A percentile compares a stretch with the other conserved stretches of the same genome.
Conservation (phyloP, 345 rosid genomes). For the Barbarea vulgaris region DNA sequence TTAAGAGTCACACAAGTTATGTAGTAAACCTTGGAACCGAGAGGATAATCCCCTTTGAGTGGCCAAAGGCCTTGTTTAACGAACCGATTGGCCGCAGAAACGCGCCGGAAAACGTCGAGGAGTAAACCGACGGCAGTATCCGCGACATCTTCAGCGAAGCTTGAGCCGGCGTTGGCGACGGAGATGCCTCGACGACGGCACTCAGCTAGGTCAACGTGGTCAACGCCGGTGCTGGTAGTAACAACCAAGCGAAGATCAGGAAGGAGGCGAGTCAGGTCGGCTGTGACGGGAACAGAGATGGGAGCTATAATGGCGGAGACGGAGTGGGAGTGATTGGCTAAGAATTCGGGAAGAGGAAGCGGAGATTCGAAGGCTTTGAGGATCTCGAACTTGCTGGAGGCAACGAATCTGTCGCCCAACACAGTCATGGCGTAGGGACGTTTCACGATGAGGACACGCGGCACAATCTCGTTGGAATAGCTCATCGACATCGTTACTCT, state of each 20-base stretch:
- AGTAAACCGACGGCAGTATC: constrained; percentile 50
- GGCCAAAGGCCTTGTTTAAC: constrained; percentile 1
- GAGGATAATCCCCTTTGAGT: neutral
- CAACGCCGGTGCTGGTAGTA: constrained; percentile 48
- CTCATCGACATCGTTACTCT: neutral
- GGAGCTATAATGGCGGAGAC: constrained; percentile 43
- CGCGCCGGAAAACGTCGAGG: constrained; percentile 49
- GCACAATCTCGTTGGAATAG: neutral
- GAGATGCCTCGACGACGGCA: constrained; percentile 50
- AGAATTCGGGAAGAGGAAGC: constrained; percentile 38
- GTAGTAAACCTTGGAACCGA: neutral
- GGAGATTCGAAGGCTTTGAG: neutral
- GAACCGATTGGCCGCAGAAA: constrained; percentile 42
- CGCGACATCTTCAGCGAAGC: constrained; percentile 49
- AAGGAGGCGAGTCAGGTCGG: constrained; percentile 41
- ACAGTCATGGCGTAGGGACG: neutral
- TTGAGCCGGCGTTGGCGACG: constrained; percentile 44
- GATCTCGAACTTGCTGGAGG: neutral
- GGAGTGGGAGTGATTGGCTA: constrained; percentile 33
- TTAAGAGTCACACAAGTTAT: neutral
- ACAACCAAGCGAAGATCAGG: constrained; percentile 43
- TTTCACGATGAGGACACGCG: neutral
- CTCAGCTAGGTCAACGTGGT: constrained; percentile 49
- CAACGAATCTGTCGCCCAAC: neutral
- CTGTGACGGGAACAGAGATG: constrained; percentile 37